Evolutionary conservation across 768 basidiomycete species (phyloP), one percentile per base, ranked within the genome.

Genomic region (Hygrophorus pudorinus): DNA sequence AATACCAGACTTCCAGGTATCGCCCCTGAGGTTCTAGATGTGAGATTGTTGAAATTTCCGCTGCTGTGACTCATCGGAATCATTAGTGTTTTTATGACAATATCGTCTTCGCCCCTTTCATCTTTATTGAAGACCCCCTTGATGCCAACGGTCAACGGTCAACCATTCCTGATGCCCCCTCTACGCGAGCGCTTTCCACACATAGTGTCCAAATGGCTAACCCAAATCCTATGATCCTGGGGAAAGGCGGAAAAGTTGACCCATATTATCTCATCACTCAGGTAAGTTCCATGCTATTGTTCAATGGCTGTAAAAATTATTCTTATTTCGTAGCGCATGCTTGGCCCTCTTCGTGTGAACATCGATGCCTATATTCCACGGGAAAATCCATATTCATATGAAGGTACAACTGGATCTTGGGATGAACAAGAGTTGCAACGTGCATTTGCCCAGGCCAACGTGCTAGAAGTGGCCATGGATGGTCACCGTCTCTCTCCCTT

Each of bases 71-170:
- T 34, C 42, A 48, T 42, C 40, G 39, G 31, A 32, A 27, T 28
- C 18, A 7, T 2, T 52, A 96, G 90, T 93, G 84, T 53, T 92
- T 91, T 59, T 98, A 84, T 59, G 96, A 99, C 64, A 97, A 99
- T 55, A 93, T 93, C 47, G 79, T 91, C 14, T 92, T 91, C 61
- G 87, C 88, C 20, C 94, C 92, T 0, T 99, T 98, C 64, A 86
- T 97, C 42, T 97, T 92, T 53, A 85, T 97, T 49, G 96, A 97
- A 59, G 91, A 94, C 57, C 83, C 87, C 10, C 53, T 79, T 35
- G 88, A 93, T 51, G 68, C 75, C 16, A 80, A 75, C 52, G 76
- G 73, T 21, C 73, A 76, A 49, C 67, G 66, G 28, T 70, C 68
- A n/a, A 53, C 71, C 39, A 49, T 65, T 24, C 52, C 67, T 1